A percentile compares a stretch with the other conserved stretches of the same genome.
Evolutionary conservation across 768 basidiomycete genomes (phyloP).

Genomic region (Mycena venus): DNA sequence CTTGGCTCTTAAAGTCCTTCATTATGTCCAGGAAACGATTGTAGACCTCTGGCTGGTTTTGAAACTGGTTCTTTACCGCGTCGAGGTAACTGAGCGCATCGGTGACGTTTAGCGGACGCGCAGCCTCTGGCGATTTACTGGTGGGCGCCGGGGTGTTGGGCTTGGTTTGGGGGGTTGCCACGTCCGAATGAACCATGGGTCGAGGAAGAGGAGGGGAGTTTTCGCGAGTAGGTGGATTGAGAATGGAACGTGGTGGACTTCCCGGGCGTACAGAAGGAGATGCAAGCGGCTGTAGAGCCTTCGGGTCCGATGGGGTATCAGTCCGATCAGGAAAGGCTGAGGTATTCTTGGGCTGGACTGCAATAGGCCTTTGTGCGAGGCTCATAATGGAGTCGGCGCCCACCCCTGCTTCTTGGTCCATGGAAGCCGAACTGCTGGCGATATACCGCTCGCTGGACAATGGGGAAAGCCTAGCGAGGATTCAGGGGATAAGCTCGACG

Average conservation of each 20-base stretch:
- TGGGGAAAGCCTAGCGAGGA: not conserved
- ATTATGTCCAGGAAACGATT: slow-evolving; percentile 96
- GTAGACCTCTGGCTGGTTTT: slow-evolving; percentile 92
- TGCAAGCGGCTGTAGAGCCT: not conserved
- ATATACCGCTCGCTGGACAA: not conserved
- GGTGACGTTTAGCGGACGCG: slow-evolving; percentile 87
- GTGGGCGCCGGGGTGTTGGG: slow-evolving; percentile 33
- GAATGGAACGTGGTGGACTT: slow-evolving; percentile 28
- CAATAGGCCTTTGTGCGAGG: slow-evolving; percentile 27
- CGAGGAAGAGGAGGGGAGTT: slow-evolving; percentile 15
- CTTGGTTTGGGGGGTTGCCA: slow-evolving; percentile 22
- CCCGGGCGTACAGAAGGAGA: slow-evolving; percentile 19
- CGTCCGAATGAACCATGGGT: slow-evolving; percentile 7
- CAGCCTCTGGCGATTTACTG: slow-evolving; percentile 52
- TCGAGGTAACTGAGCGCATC: slow-evolving; percentile 96
- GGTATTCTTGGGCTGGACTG: slow-evolving; percentile 31
- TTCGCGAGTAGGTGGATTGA: slow-evolving; percentile 26
- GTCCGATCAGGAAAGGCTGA: slow-evolving; percentile 16
- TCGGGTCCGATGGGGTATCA: slow-evolving; percentile 23
- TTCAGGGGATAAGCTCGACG: not conserved
- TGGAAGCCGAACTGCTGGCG: not conserved
- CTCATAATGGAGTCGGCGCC: slow-evolving; percentile 28
- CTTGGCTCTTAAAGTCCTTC: slow-evolving; percentile 99
- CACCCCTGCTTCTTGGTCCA: slow-evolving; percentile 23
- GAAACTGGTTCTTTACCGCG: slow-evolving; percentile 93